A percentile compares a stretch with the other conserved stretches of the same genome.
Evolutionary conservation across 208 protist species (phyloP).

Genomic region (Vickermania spadyakhi): DNA sequence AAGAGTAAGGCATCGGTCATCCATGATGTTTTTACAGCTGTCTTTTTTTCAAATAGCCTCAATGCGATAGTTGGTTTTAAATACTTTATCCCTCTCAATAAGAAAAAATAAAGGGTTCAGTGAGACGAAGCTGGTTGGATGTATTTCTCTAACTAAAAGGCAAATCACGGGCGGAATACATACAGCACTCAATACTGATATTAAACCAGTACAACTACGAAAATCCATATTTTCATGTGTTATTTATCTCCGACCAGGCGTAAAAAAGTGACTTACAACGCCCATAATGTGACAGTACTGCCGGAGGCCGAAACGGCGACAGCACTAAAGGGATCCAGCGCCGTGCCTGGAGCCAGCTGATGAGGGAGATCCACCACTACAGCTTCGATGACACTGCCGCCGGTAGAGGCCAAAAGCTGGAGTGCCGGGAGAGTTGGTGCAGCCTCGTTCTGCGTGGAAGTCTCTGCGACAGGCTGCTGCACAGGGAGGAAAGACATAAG

Average conservation of each 20-base stretch:
- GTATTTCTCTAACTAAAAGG: no score
- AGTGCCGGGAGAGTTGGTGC: neutral
- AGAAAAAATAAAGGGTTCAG: no score
- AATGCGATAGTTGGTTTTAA: no score
- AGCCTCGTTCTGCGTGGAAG: neutral
- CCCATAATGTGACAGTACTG: neutral
- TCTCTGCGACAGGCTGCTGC: neutral
- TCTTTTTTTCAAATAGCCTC: no score
- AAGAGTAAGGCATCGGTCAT: constrained; percentile 28
- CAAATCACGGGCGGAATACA: no score
- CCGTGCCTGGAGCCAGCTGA: neutral
- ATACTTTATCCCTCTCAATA: no score
- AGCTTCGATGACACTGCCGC: neutral
- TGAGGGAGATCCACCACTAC: neutral
- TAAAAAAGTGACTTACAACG: neutral
- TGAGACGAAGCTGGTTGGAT: no score
- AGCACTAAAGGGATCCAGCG: neutral
- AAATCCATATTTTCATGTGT: no score
- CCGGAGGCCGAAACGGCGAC: neutral
- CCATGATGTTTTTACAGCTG: no score
- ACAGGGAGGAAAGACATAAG: neutral
- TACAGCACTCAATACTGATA: no score
- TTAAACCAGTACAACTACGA: no score
- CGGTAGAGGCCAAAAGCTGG: neutral
- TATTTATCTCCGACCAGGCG: no score